These are phyloP conservation scores for Colletotrichum sidae DNA, from an alignment of 2,329 filamentous ascomycete genomes.

Conservation along the genomic window DNA sequence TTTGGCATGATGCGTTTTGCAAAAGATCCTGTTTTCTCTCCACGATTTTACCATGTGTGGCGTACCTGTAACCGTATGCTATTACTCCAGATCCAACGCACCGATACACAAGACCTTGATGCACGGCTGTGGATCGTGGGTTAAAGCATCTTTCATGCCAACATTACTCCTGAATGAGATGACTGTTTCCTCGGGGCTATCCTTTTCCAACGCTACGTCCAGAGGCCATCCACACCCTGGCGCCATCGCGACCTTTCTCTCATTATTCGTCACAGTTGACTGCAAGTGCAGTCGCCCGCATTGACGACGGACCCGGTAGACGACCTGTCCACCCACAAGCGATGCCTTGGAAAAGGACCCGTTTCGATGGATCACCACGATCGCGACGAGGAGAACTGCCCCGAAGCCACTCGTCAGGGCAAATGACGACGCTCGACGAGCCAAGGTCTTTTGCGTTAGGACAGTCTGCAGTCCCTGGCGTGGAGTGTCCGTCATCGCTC, in stretches of 20 bases:
- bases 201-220: background rate
- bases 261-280: background rate
- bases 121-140: background rate
- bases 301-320: background rate
- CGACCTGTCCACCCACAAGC: background rate
- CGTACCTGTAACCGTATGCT: background rate
- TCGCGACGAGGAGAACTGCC: background rate
- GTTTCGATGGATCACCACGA: background rate
- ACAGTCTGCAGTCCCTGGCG: too few species aligned
- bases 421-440: too few species aligned
- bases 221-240: background rate
- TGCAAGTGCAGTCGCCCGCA: conserved; percentile 11
- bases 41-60: too few species aligned
- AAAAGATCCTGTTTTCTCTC: too few species aligned
- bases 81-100: background rate
- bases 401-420: too few species aligned
- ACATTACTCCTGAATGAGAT: conserved; percentile 3
- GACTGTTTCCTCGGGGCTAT: background rate
- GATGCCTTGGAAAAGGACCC: background rate
- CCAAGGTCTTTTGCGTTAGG: too few species aligned
- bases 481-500: too few species aligned
- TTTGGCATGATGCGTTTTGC: background rate
- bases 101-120: background rate
- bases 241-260: background rate
- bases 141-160: background rate